Evolutionary conservation across 2,329 filamentous ascomycete species (phyloP), one percentile per base, ranked within the genome.

Genomic region (Diplocarpon rosae): DNA sequence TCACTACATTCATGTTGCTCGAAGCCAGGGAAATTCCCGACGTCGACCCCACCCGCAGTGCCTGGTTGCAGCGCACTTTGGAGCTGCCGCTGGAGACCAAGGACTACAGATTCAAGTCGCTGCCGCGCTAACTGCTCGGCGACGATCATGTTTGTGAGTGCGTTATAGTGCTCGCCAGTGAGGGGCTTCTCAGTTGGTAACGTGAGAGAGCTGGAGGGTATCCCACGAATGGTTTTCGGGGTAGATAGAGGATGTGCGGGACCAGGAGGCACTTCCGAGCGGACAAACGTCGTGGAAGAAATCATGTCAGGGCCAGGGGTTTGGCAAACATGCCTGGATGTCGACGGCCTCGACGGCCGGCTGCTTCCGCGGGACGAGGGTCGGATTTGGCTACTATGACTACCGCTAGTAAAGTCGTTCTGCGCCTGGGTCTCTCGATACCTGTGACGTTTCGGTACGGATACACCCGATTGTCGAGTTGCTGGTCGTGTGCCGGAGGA

Each of bases 41-140:
- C 33, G 2, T 36, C 35, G 4, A 41, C 30, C 12, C 40, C 32
- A 9, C 10, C 11, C 4, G 30, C 30, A 14, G n/a, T 10, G 30
- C 30, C 11, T 3, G 30, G 4, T 12, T 3, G 4, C 4, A 42
- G 30, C 9, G 49, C 28, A 5, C 47, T 39, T 15, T 48, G 37
- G n/a, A 62, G 34, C 44, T 58, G 55, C 7, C 50, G 48, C 37
- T 60, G 55, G 5, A 82, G 64, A 34, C 66, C 69, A 45, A 66
- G 70, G 28, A 81, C 73, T 46, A 78, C 69, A 1, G 65, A 62
- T 57, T 80, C 78, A 4, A 82, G 67, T 3, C 68, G 65, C 45
- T 70, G 65, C 5, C 78, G 69, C 5, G 73, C 72, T 1, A 68
- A 67, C 20, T 76, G 73, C 57, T 82, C 78, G 1, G 68, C 66